These are phyloP conservation scores for Penicillium digitatum DNA, from an alignment of 2,329 filamentous ascomycete genomes.

Conservation along the genomic window DNA sequence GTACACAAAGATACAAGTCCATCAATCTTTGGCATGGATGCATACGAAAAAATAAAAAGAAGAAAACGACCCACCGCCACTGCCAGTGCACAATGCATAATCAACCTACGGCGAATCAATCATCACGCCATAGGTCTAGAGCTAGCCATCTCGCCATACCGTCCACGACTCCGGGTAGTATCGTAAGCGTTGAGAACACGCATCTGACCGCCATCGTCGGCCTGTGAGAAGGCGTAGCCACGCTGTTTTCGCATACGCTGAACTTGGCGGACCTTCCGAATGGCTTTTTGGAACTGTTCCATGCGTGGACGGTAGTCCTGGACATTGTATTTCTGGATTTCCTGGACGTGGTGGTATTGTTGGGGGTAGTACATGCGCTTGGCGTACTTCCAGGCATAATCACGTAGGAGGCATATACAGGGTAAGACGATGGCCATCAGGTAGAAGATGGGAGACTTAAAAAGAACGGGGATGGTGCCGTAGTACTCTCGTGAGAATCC, in stretches of 20 bases:
- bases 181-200: conserved; percentile 95
- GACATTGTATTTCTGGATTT: conserved; percentile 99
- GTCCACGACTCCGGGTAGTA: conserved; percentile 83
- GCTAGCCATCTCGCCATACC: conserved; percentile 91
- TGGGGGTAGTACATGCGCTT: conserved; percentile 97
- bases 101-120: conserved; percentile 11
- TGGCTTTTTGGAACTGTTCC: conserved; percentile 99
- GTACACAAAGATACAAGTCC: conserved; percentile 17
- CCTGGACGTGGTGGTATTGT: conserved; percentile 96
- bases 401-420: conserved; percentile 74
- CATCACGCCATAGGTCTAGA: conserved; percentile 42
- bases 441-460: conserved; percentile 83
- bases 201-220: conserved; percentile 85
- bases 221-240: conserved; percentile 96
- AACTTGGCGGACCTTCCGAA: conserved; percentile 95
- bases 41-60: conserved; percentile 11
- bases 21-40: conserved; percentile 17
- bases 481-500: conserved; percentile 78
- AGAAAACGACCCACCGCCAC: conserved; percentile 13
- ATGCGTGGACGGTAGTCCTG: conserved; percentile 97
- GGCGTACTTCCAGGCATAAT: conserved; percentile 94
- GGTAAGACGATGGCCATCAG: conserved; percentile 79
- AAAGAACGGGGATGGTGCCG: conserved; percentile 76
- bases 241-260: conserved; percentile 99
- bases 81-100: conserved; percentile 4